A percentile compares a stretch with the other conserved stretches of the same genome.
These are phyloP conservation scores for Gossypium mustelinum DNA, from an alignment of 345 rosid species.

Conservation along the genomic window DNA sequence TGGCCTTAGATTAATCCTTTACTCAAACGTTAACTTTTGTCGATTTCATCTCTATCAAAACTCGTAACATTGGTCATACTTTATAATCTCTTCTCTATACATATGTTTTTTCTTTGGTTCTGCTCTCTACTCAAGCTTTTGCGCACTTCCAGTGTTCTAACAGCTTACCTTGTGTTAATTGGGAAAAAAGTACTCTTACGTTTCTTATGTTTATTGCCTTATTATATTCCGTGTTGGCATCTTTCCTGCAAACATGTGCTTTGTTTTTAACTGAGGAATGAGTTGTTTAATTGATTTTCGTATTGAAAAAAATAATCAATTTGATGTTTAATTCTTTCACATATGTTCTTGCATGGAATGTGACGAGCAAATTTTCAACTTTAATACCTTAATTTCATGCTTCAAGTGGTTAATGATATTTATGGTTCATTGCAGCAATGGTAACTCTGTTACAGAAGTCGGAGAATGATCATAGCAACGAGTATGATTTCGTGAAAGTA, in stretches of 20 bases:
- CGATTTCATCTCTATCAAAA: background rate
- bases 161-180: background rate
- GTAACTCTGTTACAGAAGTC: slow-evolving; percentile 43
- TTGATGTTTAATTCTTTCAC: background rate
- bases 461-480: slow-evolving; percentile 29
- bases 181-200: background rate
- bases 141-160: background rate
- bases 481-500: slow-evolving; percentile 39
- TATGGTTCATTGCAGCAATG: slow-evolving; percentile 51
- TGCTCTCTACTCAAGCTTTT: background rate
- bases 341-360: background rate
- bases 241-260: background rate
- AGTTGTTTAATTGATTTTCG: background rate
- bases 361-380: background rate
- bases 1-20: background rate
- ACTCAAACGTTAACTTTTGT: background rate
- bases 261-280: background rate
- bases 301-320: background rate
- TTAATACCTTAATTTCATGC: background rate
- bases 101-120: too few species aligned
- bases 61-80: background rate
- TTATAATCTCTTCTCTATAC: background rate
- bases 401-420: slow-evolving; percentile 16
- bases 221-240: background rate
- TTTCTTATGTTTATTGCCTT: background rate